A percentile compares a stretch with the other conserved stretches of the same genome.
Conservation (phyloP, 495 filamentous ascomycete species). For the Aspergillus avenaceus region DNA sequence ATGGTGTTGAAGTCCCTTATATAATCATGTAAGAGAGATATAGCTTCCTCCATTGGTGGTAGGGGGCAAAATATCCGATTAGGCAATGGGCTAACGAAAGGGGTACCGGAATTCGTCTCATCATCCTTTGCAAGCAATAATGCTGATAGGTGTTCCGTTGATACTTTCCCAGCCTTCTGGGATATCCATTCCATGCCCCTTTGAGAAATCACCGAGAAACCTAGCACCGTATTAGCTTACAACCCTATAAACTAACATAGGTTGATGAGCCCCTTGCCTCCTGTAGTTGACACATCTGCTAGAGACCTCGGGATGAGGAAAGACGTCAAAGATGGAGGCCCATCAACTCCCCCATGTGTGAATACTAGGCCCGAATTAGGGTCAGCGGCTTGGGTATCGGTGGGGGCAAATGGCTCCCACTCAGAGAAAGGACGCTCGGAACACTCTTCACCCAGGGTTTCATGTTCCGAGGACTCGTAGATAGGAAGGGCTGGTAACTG, state of each 20-base stretch:
- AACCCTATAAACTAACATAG: neutral
- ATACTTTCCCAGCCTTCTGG: slow-evolving; percentile 4
- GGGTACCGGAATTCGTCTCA: neutral
- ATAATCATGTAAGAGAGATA: slow-evolving; percentile 10
- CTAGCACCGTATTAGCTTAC: slow-evolving; percentile 2
- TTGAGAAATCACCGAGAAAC: slow-evolving; percentile 7
- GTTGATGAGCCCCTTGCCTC: slow-evolving; percentile 1
- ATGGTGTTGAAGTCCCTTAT: slow-evolving; percentile 12
- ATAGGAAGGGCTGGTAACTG: neutral
- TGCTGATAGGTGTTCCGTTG: neutral
- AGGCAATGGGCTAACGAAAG: slow-evolving; percentile 4
- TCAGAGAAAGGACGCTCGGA: neutral
- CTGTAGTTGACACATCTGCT: neutral
- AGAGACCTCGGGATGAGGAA: slow-evolving; percentile 13
- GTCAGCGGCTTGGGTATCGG: neutral
- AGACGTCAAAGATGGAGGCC: neutral
- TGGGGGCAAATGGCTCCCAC: neutral
- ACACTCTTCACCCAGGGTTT: neutral
- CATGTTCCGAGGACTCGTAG: neutral
- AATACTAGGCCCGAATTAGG: neutral
- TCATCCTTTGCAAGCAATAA: neutral
- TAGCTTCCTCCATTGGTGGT: slow-evolving; percentile 9
- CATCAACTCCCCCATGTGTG: neutral
- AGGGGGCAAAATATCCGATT: slow-evolving; percentile 10
- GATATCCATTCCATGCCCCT: slow-evolving; percentile 16